Evolutionary conservation across 176 grass and related monocot genomes (phyloP), one percentile per base, ranked within the genome.

Genomic region (Musa schizocarpa): DNA sequence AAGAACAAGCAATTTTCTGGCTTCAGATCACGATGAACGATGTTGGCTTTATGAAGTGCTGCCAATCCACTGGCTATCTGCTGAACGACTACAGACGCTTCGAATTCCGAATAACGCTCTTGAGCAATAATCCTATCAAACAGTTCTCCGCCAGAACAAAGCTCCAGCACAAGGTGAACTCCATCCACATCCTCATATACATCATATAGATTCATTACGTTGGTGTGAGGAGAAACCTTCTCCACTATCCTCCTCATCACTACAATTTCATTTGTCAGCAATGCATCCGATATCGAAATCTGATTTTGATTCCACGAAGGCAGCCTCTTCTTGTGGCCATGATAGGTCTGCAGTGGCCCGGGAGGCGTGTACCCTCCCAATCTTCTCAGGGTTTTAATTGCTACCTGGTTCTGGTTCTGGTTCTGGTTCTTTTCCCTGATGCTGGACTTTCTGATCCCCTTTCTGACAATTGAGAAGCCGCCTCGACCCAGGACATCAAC

Each of bases 181-280:
- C 86, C 83, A 0, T 82, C 69, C 0, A 21, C 75, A 20, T 88
- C 89, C 25, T 88, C 89, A 0, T 92, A 92, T 24, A 92, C 89
- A 13, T 92, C 86, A 19, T 92, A 84, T 13, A 92, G 78, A 68
- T 49, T 50, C 29, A 92, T 88, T 9, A 92, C 86, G 67, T 92
- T 88, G 2, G 74, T 83, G 72, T 92, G 86, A 1, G 89, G 89
- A 2, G 83, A 65, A 5, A 92, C 86, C 9, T 74, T 86, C 75
- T 92, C 89, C 51, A 92, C 89, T 17, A 92, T 88, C 86, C 75
- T 83, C 78, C 86, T 81, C 89, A 88, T 92, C 50, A 92, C 89
- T 8, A 88, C 83, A 2, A 92, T 88, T 71, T 92, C 86, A 0
- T 88, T 88, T 1, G 86, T 92, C 8, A 92, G 86, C 72, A 92